Conservation (phyloP, 1,284 basidiomycete genomes). For the Sporisorium iseilematis-ciliati region DNA sequence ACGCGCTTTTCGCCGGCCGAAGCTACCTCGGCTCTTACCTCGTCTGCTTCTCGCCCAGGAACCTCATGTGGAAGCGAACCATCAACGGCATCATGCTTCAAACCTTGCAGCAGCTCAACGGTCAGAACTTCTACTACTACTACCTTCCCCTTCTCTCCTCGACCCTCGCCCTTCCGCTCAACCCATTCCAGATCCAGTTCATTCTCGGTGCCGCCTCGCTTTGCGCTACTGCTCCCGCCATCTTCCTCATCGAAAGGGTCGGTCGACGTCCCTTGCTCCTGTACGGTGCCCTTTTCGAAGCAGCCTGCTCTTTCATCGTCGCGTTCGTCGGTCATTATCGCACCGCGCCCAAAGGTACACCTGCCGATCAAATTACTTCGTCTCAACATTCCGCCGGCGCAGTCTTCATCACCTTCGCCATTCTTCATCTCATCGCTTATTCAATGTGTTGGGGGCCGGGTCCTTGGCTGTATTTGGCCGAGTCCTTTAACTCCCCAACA, state of each 20-base stretch:
- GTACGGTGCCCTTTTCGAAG: conserved; percentile 69
- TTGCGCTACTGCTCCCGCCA: conserved; percentile 56
- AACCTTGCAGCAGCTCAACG: conserved; percentile 78
- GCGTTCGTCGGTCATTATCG: conserved; percentile 71
- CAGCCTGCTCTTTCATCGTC: conserved; percentile 72
- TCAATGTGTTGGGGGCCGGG: conserved; percentile 80
- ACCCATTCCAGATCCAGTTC: conserved; percentile 75
- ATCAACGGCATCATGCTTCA: conserved; percentile 79
- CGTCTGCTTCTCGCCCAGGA: conserved; percentile 77
- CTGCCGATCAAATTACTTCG: conserved; percentile 67
- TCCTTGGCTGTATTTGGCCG: conserved; percentile 77
- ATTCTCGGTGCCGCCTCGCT: conserved; percentile 70
- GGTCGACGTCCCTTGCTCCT: conserved; percentile 72
- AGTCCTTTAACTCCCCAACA: conserved; percentile 76
- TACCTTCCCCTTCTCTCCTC: conserved; percentile 81
- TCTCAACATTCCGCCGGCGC: conserved; percentile 73
- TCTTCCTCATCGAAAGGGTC: conserved; percentile 67
- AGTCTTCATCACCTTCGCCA: conserved; percentile 79
- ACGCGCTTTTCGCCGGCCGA: conserved; percentile 75
- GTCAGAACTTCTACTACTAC: conserved; percentile 87
- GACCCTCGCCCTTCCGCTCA: conserved; percentile 77
- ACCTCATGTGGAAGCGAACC: conserved; percentile 80
- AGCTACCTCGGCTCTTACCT: conserved; percentile 75
- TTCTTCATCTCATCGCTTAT: conserved; percentile 81
- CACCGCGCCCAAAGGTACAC: conserved; percentile 75